phyloP scores from a whole-genome alignment of 495 filamentous ascomycete species.

The Penicillium robsamsonii region DNA sequence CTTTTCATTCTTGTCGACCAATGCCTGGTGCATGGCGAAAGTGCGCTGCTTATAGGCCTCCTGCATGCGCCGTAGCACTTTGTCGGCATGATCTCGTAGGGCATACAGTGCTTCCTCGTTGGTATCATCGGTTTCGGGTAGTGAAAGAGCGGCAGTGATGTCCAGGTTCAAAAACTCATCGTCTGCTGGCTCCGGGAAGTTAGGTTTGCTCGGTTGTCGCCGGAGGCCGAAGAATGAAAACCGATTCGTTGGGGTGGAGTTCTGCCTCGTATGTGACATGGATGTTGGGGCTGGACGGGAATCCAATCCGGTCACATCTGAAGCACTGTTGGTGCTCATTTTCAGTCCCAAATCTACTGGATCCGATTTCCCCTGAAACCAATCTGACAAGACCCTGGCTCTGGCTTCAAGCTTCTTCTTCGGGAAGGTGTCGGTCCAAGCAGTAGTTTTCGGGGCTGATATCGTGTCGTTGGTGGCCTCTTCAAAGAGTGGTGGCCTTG shows the following conservation, averaged over 20 bases:
- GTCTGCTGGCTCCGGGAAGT: slow-evolving; percentile 39
- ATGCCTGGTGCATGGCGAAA: slow-evolving; percentile 55
- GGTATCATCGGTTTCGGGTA: slow-evolving; percentile 48
- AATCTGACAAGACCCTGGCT: slow-evolving; percentile 44
- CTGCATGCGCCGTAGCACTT: slow-evolving; percentile 64
- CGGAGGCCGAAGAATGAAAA: slow-evolving; percentile 43
- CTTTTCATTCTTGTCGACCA: slow-evolving; percentile 62
- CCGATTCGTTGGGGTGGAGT: slow-evolving; percentile 34
- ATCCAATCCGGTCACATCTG: slow-evolving; percentile 27
- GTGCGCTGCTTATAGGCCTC: slow-evolving; percentile 66
- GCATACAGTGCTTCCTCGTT: slow-evolving; percentile 68
- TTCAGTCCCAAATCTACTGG: slow-evolving; percentile 42
- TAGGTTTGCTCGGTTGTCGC: slow-evolving; percentile 27
- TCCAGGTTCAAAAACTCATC: slow-evolving; percentile 67
- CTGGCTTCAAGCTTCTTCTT: slow-evolving; percentile 45
- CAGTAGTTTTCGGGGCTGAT: slow-evolving; percentile 18
- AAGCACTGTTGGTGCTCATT: slow-evolving; percentile 17
- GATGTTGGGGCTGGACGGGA: slow-evolving; percentile 21
- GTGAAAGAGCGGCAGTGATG: slow-evolving; percentile 62
- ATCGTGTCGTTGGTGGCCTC: slow-evolving; percentile 23
- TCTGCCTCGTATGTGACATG: slow-evolving; percentile 37
- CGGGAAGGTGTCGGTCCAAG: slow-evolving; percentile 34
- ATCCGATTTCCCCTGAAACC: slow-evolving; percentile 54
- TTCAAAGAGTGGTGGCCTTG: slow-evolving; percentile 28
- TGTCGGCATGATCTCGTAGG: slow-evolving; percentile 64